Base-by-base conservation (phyloP, 805 yeast genomes). In the Priceomyces fermenticarens region DNA sequence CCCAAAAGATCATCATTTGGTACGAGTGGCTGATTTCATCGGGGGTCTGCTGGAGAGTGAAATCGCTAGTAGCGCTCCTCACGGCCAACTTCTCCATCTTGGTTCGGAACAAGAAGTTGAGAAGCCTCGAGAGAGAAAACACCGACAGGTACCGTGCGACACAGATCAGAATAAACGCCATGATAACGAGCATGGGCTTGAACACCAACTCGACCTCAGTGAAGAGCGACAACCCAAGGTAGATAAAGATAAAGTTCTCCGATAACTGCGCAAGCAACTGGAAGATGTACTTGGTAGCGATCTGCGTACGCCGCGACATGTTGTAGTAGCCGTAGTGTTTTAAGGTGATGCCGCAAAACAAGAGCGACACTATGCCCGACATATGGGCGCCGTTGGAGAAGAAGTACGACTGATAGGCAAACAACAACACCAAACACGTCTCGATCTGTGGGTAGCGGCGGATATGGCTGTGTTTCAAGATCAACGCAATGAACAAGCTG, bases 1-100 rank as follows among this genome's bases (percentile, higher is more conserved):
- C 99, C 99, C 99, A 93, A 62, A 93, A 93, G 38, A 91, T 88
- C 99, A 93, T 93, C 87, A 89, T 88, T 66, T 93, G 99, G 63
- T 93, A 93, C 46, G 85, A 88, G 54, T 88, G 91, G 17, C 96
- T 93, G 46, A 93, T 89, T 65, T 91, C 98, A 54, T 89, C 97
- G 2, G 86, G 85, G 9, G 75, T 65, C 2, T 73, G 54, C 55
- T 58, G 65, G 4, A 64, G 52, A 2, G 67, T 48, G 9, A 67
- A 52, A 5, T 80, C 81, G 15, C 80, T 72, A 28, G 48, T 53
- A 38, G 55, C 48, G 13, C 49, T 52, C 44, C 65, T 43, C 16
- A 55, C 52, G 34, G 58, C 57, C 46, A 62, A 63, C 35, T 57
- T 62, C 44, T 76, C 73, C 15, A 77, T 71, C 49, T 82, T 77